A percentile compares a stretch with the other conserved stretches of the same genome.
These are phyloP conservation scores for Xylaria grammica DNA, from an alignment of 495 filamentous ascomycete species.

Conservation along the genomic window DNA sequence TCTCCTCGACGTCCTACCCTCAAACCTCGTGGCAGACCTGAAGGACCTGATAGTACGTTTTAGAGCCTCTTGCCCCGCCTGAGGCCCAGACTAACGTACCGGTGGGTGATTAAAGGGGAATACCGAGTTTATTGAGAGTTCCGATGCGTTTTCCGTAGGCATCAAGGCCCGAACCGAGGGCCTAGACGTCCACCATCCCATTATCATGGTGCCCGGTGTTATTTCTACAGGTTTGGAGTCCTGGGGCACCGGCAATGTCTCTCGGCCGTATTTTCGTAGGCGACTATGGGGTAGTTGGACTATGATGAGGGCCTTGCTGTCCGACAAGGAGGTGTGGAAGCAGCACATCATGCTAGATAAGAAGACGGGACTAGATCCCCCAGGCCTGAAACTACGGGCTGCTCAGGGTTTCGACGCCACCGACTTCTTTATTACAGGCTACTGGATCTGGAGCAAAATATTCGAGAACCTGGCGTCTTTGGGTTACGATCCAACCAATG, in stretches of 20 bases:
- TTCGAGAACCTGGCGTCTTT: conserved; percentile 93
- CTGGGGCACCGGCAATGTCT: conserved; percentile 85
- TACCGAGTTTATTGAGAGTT: conserved; percentile 77
- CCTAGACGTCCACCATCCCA: conserved; percentile 79
- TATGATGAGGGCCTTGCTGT: conserved; percentile 93
- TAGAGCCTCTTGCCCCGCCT: conserved; percentile 50
- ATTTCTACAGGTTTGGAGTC: conserved; percentile 97
- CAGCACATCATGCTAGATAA: conserved; percentile 96
- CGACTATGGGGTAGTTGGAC: conserved; percentile 96
- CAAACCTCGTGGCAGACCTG: conserved; percentile 80
- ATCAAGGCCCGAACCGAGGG: conserved; percentile 83
- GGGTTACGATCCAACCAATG: conserved; percentile 95
- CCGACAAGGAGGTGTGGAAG: conserved; percentile 95
- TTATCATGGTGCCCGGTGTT: conserved; percentile 96
- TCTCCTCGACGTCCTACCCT: conserved; percentile 81
- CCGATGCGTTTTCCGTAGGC: conserved; percentile 92
- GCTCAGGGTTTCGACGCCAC: conserved; percentile 98
- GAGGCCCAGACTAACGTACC: conserved; percentile 26
- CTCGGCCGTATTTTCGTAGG: conserved; percentile 89
- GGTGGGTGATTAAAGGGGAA: conserved; percentile 69
- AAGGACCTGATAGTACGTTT: conserved; percentile 66
- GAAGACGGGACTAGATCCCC: conserved; percentile 86
- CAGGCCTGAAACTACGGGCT: conserved; percentile 88
- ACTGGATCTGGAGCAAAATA: conserved; percentile 99
- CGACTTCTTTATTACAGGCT: conserved; percentile 89